Evolutionary conservation across 305 asterid species (phyloP), one percentile per base, ranked within the genome.

Genomic region (Rubia occidens): DNA sequence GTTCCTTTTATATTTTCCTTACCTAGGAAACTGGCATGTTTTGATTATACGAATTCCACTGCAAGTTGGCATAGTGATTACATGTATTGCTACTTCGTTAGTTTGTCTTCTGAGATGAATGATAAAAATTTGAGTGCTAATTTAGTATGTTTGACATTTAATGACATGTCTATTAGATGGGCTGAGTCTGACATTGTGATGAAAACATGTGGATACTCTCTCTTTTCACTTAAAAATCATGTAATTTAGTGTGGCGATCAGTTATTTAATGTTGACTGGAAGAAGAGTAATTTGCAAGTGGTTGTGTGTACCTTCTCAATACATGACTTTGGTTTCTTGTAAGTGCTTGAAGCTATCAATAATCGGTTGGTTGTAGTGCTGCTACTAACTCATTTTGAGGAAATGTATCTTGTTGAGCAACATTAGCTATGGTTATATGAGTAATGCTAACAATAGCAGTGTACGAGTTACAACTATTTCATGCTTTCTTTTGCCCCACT

Each of bases 1-100:
- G 60, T 58, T 60, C 56, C 49, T 71, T 65, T 60, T 55, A 21
- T 17, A 68, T 32, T 29, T 45, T 60, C 67, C 15, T 11, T 17
- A 6, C 11, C 18, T 2, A 13, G 60, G 15, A n/a, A 70, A 26
- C 35, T 21, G 10, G 15, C 53, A 29, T 55, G 15, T 15, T 35
- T 61, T 55, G 42, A 32, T 14, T 69, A 21, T 35, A 4, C 21
- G 55, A 11, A 18, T 21, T 44, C 21, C 5, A 29, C 10, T 9
- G 29, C 69, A 64, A 20, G 35, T 26, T 24, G 32, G 15, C 17
- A 14, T 59, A 47, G 43, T 14, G 8, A 4, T 51, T 51, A 51
- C n/a, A 18, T 61, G 66, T 13, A 6, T 5, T 6, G 20, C 69
- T 11, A 54, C 5, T 44, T 65, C 11, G 15, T 15, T 45, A 45